Conservation (phyloP, 164 flowering plant species). For the Nelumbo lutea region DNA sequence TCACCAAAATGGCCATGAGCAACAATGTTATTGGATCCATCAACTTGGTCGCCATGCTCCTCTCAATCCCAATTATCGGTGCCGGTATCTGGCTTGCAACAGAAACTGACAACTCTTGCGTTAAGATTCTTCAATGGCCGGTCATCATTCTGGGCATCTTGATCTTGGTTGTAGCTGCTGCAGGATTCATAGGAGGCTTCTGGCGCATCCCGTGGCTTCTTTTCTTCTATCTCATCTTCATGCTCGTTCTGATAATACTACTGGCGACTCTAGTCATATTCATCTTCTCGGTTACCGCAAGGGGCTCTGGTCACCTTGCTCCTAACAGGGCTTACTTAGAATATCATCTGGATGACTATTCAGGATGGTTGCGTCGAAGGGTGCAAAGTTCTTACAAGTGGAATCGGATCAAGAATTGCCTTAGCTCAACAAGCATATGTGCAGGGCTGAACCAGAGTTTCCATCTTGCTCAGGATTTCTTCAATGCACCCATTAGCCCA, state of each 20-base stretch:
- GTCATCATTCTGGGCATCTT: slow-evolving; percentile 71
- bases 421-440: slow-evolving; percentile 59
- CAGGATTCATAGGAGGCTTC: slow-evolving; percentile 78
- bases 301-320: slow-evolving; percentile 65
- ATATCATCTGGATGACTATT: slow-evolving; percentile 67
- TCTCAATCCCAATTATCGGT: slow-evolving; percentile 81
- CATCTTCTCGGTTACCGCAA: slow-evolving; percentile 63
- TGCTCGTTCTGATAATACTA: slow-evolving; percentile 63
- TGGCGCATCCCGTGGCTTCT: slow-evolving; percentile 74
- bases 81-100: slow-evolving; percentile 82
- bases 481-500: slow-evolving; percentile 66
- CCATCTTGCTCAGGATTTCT: slow-evolving; percentile 74
- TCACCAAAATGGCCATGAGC: slow-evolving; percentile 60
- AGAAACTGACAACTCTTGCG: slow-evolving; percentile 72
- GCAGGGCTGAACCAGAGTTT: slow-evolving; percentile 67
- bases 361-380: slow-evolving; percentile 63
- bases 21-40: slow-evolving; percentile 85
- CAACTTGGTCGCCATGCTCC: slow-evolving; percentile 79
- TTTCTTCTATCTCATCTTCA: slow-evolving; percentile 56
- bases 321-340: slow-evolving; percentile 79
- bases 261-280: slow-evolving; percentile 58
- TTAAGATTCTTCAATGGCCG: slow-evolving; percentile 86
- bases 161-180: slow-evolving; percentile 53
- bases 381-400: slow-evolving; percentile 74
- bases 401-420: slow-evolving; percentile 67